Conservation (phyloP, 495 filamentous ascomycete genomes). For the Podospora didyma region DNA sequence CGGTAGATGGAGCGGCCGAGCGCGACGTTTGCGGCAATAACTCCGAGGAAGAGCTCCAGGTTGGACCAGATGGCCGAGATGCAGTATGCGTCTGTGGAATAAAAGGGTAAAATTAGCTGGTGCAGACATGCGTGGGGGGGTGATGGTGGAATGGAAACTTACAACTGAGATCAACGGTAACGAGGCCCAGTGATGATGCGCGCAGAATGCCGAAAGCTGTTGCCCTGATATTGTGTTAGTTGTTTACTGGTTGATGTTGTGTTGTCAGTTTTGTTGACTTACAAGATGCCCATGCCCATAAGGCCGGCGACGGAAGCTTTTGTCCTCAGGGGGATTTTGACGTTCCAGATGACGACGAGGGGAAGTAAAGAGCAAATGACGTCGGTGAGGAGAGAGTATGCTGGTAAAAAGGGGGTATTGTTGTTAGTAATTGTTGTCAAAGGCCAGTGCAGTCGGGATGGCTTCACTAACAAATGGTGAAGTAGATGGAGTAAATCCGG, state of each 20-base stretch:
- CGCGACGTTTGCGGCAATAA: conserved; percentile 24
- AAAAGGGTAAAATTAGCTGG: neutral
- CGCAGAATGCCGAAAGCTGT: too few species aligned
- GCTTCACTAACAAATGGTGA: conserved; percentile 18
- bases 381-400: conserved; percentile 27
- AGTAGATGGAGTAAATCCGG: conserved; percentile 25
- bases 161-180: too few species aligned
- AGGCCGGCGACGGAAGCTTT: conserved; percentile 21
- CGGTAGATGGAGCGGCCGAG: conserved; percentile 18
- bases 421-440: neutral
- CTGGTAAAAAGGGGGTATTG: conserved; percentile 4
- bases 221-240: neutral
- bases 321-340: conserved; percentile 15
- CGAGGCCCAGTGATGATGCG: too few species aligned
- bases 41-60: conserved; percentile 22
- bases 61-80: conserved; percentile 28
- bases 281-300: conserved; percentile 20
- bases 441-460: neutral
- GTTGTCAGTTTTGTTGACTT: neutral
- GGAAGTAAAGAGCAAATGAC: conserved; percentile 25
- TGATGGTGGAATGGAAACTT: too few species aligned
- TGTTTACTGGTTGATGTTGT: neutral
- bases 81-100: conserved; percentile 14
- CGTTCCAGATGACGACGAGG: conserved; percentile 22
- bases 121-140: too few species aligned